Base-by-base conservation (phyloP, 345 rosid genomes). In the Salix caprea region DNA sequence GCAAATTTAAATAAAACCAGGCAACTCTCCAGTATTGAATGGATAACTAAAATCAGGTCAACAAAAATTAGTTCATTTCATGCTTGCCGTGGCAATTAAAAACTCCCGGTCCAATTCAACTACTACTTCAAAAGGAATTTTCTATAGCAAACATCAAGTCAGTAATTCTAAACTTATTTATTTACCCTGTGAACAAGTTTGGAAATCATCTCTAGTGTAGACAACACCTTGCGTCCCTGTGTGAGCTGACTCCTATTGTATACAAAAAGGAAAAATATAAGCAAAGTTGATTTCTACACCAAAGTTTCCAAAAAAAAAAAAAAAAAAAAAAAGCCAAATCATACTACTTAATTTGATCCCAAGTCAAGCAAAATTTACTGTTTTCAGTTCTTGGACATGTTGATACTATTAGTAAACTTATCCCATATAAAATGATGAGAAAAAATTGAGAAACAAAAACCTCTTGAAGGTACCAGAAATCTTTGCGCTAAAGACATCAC, bases 401-500 rank as follows among this genome's bases (percentile, higher is more conserved):
- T 1, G 15, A 18, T 62, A 28, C 36, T 52, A 18, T 50, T 34
- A n/a, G 6, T 37, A 21, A 42, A 32, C 32, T 21, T 50, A 72
- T 65, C 71, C 19, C 69, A 48, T 65, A 68, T 39, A 71, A 65
- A 56, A 54, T 56, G 34, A 40, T 19, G 60, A 72, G 83, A 30
- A 48, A 80, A 75, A 34, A 37, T 75, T 19, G 66, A 77, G 48
- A 23, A 74, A 58, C 13, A 32, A 82, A 74, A 85, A 95, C 99
- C 98, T 95, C 88, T 91, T 91, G 84, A 93, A 91, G 85, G 98
- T 91, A 78, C 99, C 99, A 60, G 99, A 95, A 83, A 93, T 84
- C 88, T 95, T 95, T 79, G 99, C 97, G 67, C 70, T 78, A 86
- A 95, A 95, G 78, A 93, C 90, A 81, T 93, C 98, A 70, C 58